These are phyloP conservation scores for Russula compacta DNA, from an alignment of 768 basidiomycete species.

Conservation along the genomic window DNA sequence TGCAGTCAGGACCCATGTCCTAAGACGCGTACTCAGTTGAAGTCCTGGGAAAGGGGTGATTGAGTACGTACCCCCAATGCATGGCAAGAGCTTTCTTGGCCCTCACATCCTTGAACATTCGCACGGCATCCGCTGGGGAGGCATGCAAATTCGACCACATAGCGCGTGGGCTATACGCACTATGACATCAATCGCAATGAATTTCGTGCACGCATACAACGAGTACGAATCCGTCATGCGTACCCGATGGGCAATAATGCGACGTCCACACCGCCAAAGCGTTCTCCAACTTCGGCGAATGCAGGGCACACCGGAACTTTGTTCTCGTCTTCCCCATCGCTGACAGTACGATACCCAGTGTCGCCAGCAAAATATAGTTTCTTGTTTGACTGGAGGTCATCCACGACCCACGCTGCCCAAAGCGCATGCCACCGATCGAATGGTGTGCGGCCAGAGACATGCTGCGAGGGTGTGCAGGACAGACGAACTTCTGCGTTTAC, in stretches of 20 bases:
- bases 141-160: constrained; percentile 55
- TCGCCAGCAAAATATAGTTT: constrained; percentile 62
- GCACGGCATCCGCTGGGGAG: constrained; percentile 58
- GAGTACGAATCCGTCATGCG: constrained; percentile 10
- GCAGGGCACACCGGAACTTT: constrained; percentile 57
- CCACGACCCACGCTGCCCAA: constrained; percentile 60
- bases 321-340: constrained; percentile 38
- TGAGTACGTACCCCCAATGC: constrained; percentile 52
- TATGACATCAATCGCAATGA: constrained; percentile 27
- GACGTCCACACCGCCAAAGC: constrained; percentile 55
- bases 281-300: constrained; percentile 61
- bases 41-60: background rate
- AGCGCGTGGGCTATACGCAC: constrained; percentile 49
- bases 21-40: constrained; percentile 19
- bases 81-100: constrained; percentile 56
- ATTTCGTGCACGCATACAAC: background rate
- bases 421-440: constrained; percentile 48
- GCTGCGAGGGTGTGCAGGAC: constrained; percentile 57
- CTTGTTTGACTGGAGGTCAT: constrained; percentile 39
- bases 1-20: constrained; percentile 44
- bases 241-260: constrained; percentile 66
- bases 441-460: constrained; percentile 43
- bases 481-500: constrained; percentile 32
- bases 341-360: constrained; percentile 49
- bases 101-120: constrained; percentile 53